phyloP scores from a whole-genome alignment of 768 basidiomycete species.

The Xerocomellus chrysenteron region DNA sequence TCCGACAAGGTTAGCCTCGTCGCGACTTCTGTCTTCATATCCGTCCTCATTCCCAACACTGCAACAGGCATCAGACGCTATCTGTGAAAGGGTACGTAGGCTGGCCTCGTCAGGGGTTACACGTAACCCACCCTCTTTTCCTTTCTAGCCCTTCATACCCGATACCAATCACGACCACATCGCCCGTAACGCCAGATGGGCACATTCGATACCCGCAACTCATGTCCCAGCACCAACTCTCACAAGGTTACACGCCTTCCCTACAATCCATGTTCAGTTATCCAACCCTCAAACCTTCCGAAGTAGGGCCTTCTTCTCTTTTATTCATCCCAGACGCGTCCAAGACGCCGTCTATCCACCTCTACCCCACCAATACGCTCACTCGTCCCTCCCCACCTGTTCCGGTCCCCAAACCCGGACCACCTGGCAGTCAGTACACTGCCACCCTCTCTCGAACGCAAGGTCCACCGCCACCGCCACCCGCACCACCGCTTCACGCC shows the following conservation, averaged over 20 bases:
- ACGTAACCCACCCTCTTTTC: constrained; percentile 16
- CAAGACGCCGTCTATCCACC: constrained; percentile 18
- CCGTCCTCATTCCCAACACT: constrained; percentile 28
- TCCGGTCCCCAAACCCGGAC: constrained; percentile 5
- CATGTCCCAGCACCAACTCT: constrained; percentile 77
- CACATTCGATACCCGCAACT: constrained; percentile 63
- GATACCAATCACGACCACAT: constrained; percentile 67
- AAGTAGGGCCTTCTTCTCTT: constrained; percentile 41
- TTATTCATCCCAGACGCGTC: constrained; percentile 42
- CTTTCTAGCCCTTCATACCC: constrained; percentile 41
- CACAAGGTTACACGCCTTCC: constrained; percentile 77
- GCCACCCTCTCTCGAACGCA: constrained; percentile 25
- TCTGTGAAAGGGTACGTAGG: constrained; percentile 37
- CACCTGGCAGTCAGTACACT: constrained; percentile 17
- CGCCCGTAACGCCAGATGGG: constrained; percentile 51
- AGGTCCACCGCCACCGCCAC: constrained; percentile 22
- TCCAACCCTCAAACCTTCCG: constrained; percentile 33
- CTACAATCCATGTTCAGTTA: constrained; percentile 70
- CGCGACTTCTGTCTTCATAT: constrained; percentile 37
- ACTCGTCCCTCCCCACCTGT: constrained; percentile 35
- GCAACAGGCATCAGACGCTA: constrained; percentile 27
- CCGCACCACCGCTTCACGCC: constrained; percentile 22
- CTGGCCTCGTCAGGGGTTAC: background rate
- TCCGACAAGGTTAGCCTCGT: constrained; percentile 53
- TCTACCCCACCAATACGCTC: constrained; percentile 36